Conservation (phyloP, 2,329 filamentous ascomycete species). For the Colletotrichum gloeosporioides region DNA sequence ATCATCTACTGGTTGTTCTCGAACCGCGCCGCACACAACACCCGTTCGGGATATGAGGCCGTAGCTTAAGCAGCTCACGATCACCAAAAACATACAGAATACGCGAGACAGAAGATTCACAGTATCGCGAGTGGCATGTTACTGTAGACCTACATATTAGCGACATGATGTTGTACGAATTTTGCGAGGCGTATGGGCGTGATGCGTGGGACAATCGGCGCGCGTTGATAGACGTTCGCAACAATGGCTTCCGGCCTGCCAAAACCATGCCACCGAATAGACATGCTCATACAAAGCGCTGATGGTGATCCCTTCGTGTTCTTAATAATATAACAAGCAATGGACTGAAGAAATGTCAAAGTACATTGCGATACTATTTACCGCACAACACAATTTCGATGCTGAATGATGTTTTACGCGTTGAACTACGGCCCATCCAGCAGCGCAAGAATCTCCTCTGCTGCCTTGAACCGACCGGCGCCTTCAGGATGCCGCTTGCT, state of each 20-base stretch:
- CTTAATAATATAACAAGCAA: too few relatives aligned
- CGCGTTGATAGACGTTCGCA: neutral
- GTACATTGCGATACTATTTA: neutral
- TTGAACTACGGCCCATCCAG: neutral
- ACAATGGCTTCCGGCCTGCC: neutral
- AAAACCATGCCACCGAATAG: neutral
- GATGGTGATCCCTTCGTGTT: neutral
- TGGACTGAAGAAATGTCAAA: neutral
- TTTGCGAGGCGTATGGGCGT: neutral
- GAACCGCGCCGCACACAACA: constrained; percentile 61
- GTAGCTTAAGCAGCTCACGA: constrained; percentile 32
- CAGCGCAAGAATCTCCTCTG: neutral
- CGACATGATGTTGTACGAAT: neutral
- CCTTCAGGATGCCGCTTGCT: neutral
- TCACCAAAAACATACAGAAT: neutral
- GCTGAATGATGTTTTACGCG: neutral
- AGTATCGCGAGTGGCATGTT: neutral
- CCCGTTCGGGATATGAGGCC: constrained; percentile 59
- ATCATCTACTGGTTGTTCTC: constrained; percentile 70
- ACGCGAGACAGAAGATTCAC: neutral
- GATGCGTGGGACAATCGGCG: neutral
- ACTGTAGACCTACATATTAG: neutral
- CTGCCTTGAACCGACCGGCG: neutral
- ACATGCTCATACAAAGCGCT: neutral
- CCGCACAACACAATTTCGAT: neutral